These are phyloP conservation scores for Aquilaria agallochum DNA, from an alignment of 441 rosid genomes.

Conservation along the genomic window DNA sequence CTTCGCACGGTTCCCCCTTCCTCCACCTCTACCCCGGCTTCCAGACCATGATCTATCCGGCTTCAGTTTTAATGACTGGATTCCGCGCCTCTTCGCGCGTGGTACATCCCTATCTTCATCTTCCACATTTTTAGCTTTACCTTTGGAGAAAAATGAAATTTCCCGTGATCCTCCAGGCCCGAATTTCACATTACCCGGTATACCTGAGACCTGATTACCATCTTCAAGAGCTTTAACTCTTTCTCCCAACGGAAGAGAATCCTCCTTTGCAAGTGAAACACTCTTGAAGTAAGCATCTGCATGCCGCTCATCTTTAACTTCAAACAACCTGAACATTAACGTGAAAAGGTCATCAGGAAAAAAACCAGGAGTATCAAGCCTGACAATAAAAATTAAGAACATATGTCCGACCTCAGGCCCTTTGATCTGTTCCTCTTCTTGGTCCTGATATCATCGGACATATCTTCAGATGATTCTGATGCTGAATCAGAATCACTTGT, in stretches of 20 bases:
- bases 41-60: constrained; percentile 34
- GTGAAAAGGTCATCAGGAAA: neutral
- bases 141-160: constrained; percentile 63
- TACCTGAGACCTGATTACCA: constrained; percentile 28
- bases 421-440: constrained; percentile 39
- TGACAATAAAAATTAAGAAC: neutral
- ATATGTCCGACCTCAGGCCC: constrained; percentile 47
- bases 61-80: constrained; percentile 66
- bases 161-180: constrained; percentile 89
- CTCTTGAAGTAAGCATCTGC: constrained; percentile 67
- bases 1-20: constrained; percentile 24
- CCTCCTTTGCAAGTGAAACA: constrained; percentile 63
- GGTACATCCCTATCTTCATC: constrained; percentile 42
- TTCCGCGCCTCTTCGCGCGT: constrained; percentile 56
- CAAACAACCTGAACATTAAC: constrained; percentile 48
- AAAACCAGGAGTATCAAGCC: neutral
- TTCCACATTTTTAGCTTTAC: constrained; percentile 52
- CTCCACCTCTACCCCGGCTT: constrained; percentile 54
- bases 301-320: constrained; percentile 81
- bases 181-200: constrained; percentile 45
- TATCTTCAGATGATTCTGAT: constrained; percentile 49
- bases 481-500: constrained; percentile 51
- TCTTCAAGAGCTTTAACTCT: constrained; percentile 63
- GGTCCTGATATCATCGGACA: constrained; percentile 22
- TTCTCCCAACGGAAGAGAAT: constrained; percentile 73